Conservation (phyloP, 2,329 filamentous ascomycete species). For the Apiospora marii region DNA sequence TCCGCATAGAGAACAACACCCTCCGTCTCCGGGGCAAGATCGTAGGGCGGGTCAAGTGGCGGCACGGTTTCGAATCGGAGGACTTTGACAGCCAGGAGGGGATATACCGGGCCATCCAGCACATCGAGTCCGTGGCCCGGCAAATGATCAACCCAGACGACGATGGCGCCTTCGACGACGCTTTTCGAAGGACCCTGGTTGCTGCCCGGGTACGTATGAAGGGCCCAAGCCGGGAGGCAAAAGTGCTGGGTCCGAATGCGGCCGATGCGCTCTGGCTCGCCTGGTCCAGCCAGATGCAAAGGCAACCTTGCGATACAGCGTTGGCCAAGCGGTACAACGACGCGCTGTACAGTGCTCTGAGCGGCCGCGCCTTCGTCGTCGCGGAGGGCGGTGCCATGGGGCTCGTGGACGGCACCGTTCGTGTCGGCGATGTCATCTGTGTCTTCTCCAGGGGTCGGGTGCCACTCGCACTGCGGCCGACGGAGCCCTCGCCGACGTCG, state of each 20-base stretch:
- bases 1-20: neutral
- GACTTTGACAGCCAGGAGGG: neutral
- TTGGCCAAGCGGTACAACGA: neutral
- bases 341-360: neutral
- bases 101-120: neutral
- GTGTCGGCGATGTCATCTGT: neutral
- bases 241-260: neutral
- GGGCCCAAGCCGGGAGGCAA: neutral
- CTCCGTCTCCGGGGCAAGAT: neutral
- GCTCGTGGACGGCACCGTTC: constrained; percentile 2
- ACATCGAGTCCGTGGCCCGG: neutral
- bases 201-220: neutral
- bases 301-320: neutral
- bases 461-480: neutral
- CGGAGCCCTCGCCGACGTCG: neutral
- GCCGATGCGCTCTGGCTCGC: neutral
- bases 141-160: neutral
- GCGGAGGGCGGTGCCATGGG: constrained; percentile 25
- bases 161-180: neutral
- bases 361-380: constrained; percentile 3
- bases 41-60: neutral
- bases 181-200: neutral
- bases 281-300: neutral
- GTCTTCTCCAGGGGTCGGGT: neutral
- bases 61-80: neutral